Evolutionary conservation across 2,329 filamentous ascomycete species (phyloP).

Genomic region (Davidsoniella australis): DNA sequence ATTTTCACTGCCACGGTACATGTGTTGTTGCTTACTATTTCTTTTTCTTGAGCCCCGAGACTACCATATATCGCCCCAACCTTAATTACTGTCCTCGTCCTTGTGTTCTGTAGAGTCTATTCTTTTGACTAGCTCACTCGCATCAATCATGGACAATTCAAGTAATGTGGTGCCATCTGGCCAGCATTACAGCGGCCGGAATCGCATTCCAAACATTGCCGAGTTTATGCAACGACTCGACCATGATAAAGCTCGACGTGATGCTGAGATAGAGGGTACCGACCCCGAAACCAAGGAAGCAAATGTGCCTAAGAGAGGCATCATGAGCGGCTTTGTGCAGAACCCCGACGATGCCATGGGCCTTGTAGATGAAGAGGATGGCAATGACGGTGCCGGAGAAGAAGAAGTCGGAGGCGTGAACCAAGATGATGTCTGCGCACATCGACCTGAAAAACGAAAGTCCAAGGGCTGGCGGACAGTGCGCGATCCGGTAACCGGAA

Average conservation of each 20-base stretch:
- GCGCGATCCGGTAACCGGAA: slow-evolving; percentile 77
- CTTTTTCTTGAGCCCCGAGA: too few relatives aligned
- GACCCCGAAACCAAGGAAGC: background rate
- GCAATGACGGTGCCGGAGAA: slow-evolving; percentile 18
- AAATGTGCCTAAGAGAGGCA: background rate
- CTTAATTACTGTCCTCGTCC: too few relatives aligned
- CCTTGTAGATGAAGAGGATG: background rate
- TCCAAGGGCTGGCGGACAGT: slow-evolving; percentile 51
- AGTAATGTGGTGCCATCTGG: slow-evolving; percentile 28
- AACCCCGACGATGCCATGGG: slow-evolving; percentile 18
- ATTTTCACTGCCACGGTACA: too few relatives aligned
- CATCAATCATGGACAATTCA: slow-evolving; percentile 21
- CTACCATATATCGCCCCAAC: too few relatives aligned
- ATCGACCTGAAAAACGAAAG: slow-evolving; percentile 20
- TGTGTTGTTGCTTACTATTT: too few relatives aligned
- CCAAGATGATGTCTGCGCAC: slow-evolving; percentile 13
- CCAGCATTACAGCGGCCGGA: slow-evolving; percentile 63
- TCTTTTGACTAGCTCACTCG: background rate
- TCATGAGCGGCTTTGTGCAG: slow-evolving; percentile 17
- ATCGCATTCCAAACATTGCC: slow-evolving; percentile 75
- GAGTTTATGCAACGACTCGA: slow-evolving; percentile 70
- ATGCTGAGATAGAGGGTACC: slow-evolving; percentile 50
- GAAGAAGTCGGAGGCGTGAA: too few relatives aligned
- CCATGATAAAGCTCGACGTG: slow-evolving; percentile 57
- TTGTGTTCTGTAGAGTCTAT: too few relatives aligned